A percentile compares a stretch with the other conserved stretches of the same genome.
Evolutionary conservation across 768 basidiomycete genomes (phyloP).

Genomic region (Hericium rajendrae): DNA sequence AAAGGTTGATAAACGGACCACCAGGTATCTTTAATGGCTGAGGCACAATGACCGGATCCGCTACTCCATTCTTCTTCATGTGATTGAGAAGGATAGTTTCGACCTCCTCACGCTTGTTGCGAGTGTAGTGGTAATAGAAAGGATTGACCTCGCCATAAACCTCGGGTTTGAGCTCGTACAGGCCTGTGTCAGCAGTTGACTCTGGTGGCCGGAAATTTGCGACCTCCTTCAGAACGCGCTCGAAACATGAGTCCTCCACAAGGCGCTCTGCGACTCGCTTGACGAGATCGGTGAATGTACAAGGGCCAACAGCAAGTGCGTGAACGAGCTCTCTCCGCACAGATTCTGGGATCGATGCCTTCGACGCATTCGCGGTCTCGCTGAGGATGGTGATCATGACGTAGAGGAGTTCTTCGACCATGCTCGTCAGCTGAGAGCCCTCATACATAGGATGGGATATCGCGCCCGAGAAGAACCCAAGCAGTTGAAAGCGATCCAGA

Average conservation of each 20-base stretch:
- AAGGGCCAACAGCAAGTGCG: constrained; percentile 78
- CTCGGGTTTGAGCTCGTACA: constrained; percentile 84
- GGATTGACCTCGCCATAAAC: constrained; percentile 84
- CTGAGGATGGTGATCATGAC: constrained; percentile 80
- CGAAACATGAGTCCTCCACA: constrained; percentile 76
- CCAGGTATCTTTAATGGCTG: constrained; percentile 50
- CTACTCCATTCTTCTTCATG: constrained; percentile 51
- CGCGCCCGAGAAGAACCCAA: constrained; percentile 67
- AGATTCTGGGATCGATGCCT: constrained; percentile 50
- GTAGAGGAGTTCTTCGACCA: constrained; percentile 90
- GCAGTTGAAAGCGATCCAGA: constrained; percentile 81
- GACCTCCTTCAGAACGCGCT: constrained; percentile 66
- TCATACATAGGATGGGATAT: constrained; percentile 56
- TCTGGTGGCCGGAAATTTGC: constrained; percentile 80
- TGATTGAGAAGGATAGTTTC: constrained; percentile 64
- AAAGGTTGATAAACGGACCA: constrained; percentile 63
- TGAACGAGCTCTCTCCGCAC: constrained; percentile 85
- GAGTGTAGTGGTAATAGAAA: constrained; percentile 91
- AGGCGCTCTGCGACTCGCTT: constrained; percentile 87
- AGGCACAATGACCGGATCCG: constrained; percentile 70
- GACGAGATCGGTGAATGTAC: constrained; percentile 82
- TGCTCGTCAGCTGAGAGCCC: constrained; percentile 57
- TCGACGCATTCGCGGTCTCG: constrained; percentile 68
- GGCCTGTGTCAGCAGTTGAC: constrained; percentile 63
- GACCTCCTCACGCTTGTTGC: constrained; percentile 90